phyloP scores from a whole-genome alignment of 768 basidiomycete genomes.

The Pleurotus giganteus region DNA sequence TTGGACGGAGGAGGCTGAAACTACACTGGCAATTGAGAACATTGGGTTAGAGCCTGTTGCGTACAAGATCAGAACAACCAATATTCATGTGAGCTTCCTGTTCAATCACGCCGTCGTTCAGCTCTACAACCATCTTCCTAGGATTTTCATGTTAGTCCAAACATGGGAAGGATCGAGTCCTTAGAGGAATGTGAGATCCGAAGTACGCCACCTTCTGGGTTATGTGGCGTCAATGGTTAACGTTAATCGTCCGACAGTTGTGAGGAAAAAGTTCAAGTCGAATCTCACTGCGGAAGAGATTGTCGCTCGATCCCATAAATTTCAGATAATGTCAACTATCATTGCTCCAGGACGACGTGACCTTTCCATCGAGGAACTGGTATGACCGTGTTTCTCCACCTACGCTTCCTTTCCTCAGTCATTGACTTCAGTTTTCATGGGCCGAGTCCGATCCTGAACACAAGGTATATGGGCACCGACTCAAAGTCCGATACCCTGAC shows the following conservation, averaged over 20 bases:
- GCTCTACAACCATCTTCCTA: background rate
- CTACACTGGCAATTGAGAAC: conserved; percentile 4
- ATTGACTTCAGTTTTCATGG: background rate
- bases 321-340: background rate
- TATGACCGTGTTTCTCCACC: background rate
- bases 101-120: background rate
- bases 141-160: conserved; percentile 3
- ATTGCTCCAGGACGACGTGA: background rate
- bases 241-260: background rate
- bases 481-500: conserved; percentile 4
- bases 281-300: conserved; percentile 2
- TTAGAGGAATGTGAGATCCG: background rate
- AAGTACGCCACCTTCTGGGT: background rate
- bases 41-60: background rate
- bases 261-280: background rate
- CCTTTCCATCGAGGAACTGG: background rate
- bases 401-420: background rate
- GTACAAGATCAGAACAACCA: conserved; percentile 4
- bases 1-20: conserved; percentile 1
- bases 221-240: background rate
- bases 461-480: conserved; percentile 5
- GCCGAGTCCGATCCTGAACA: background rate
- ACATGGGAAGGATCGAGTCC: conserved; percentile 4
- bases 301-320: background rate
- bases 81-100: background rate